Evolutionary conservation across 2,329 filamentous ascomycete species (phyloP).

Genomic region (Zalaria sp.): DNA sequence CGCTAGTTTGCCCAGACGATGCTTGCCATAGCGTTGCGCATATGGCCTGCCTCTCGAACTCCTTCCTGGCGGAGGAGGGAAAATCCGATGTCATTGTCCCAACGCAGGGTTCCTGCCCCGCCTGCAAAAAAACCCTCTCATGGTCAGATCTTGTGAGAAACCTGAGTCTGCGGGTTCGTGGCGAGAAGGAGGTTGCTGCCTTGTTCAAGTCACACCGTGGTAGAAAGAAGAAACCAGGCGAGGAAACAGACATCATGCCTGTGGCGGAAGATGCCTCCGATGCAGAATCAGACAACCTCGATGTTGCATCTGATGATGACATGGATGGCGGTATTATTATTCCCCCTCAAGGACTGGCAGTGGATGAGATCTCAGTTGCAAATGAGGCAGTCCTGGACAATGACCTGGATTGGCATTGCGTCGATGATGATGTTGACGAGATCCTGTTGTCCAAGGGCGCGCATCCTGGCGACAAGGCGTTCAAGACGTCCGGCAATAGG

Average conservation of each 20-base stretch:
- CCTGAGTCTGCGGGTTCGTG: slow-evolving; percentile 58
- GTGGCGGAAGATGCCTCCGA: slow-evolving; percentile 9
- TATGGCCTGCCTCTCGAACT: slow-evolving; percentile 39
- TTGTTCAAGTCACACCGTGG: slow-evolving; percentile 45
- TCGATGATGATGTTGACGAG: not conserved
- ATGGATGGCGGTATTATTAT: not conserved
- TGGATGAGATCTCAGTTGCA: no score
- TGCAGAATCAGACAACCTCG: slow-evolving; percentile 5
- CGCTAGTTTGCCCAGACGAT: slow-evolving; percentile 37
- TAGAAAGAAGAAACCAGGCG: slow-evolving; percentile 7
- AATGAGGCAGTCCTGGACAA: no score
- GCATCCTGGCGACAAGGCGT: not conserved
- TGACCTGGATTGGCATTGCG: not conserved
- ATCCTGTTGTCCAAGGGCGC: not conserved
- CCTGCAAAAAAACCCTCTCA: slow-evolving; percentile 45
- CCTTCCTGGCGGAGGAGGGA: slow-evolving; percentile 32
- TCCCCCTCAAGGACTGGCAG: no score
- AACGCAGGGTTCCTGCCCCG: slow-evolving; percentile 53
- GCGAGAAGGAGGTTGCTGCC: slow-evolving; percentile 53
- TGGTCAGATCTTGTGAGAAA: slow-evolving; percentile 79
- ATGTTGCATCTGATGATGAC: not conserved
- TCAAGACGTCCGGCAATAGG: not conserved
- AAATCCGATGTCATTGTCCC: slow-evolving; percentile 45
- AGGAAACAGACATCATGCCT: slow-evolving; percentile 11
- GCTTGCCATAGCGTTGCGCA: slow-evolving; percentile 38